phyloP scores from a whole-genome alignment of 2,329 filamentous ascomycete species.

The Basipetospora sp. region DNA sequence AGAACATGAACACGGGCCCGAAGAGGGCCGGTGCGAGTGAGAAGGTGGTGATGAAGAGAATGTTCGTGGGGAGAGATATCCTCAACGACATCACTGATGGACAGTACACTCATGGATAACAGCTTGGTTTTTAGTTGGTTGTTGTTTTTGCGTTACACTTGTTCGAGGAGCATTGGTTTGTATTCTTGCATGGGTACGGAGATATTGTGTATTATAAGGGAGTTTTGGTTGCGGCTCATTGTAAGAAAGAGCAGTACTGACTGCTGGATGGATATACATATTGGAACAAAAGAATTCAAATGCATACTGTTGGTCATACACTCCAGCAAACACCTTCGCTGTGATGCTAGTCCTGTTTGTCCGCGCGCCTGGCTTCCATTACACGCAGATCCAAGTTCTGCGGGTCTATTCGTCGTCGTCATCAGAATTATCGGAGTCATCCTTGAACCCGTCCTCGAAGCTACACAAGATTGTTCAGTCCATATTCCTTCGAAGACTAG shows the following conservation, averaged over 20 bases:
- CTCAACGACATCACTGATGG: conserved; percentile 52
- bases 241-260: too few species aligned
- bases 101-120: conserved; percentile 17
- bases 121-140: too few species aligned
- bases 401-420: conserved; percentile 17
- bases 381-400: not conserved
- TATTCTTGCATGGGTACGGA: too few species aligned
- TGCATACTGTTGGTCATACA: too few species aligned
- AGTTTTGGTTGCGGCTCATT: too few species aligned
- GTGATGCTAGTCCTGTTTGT: too few species aligned
- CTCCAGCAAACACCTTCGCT: too few species aligned
- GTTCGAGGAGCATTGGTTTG: too few species aligned
- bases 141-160: too few species aligned
- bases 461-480: conserved; percentile 11
- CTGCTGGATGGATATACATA: too few species aligned
- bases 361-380: not conserved
- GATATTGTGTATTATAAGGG: too few species aligned
- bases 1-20: conserved; percentile 32
- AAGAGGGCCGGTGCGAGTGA: conserved; percentile 44
- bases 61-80: conserved; percentile 60
- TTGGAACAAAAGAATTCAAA: too few species aligned
- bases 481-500: not conserved
- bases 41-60: conserved; percentile 47
- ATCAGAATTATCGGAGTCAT: conserved; percentile 8
- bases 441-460: conserved; percentile 19